Conservation (phyloP, 257 asterid species). For the Ajuga chamaepitys region DNA sequence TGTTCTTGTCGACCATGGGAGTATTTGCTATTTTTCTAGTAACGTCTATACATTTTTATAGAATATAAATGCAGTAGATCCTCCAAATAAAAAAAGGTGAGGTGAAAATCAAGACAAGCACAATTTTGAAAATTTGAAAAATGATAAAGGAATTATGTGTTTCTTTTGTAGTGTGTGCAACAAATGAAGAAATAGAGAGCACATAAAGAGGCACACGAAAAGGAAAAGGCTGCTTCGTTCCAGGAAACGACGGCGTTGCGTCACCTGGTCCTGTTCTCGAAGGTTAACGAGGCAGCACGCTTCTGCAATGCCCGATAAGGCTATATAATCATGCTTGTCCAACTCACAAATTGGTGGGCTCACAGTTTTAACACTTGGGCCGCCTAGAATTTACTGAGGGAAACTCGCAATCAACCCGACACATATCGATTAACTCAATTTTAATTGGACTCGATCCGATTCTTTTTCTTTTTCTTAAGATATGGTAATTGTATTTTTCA, state of each 20-base stretch:
- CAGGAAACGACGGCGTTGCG: conserved; percentile 5
- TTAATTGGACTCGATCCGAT: too few species aligned
- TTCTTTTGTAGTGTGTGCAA: not conserved
- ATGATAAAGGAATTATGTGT: not conserved
- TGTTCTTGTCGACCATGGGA: too few species aligned
- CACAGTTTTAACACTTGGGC: too few species aligned
- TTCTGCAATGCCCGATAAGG: not conserved
- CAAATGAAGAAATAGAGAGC: not conserved
- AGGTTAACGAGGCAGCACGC: conserved; percentile 13
- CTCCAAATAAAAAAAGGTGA: not conserved
- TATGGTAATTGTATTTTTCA: too few species aligned
- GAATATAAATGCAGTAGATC: not conserved
- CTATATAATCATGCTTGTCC: too few species aligned
- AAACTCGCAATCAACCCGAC: too few species aligned
- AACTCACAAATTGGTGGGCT: too few species aligned
- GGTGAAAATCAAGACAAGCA: not conserved
- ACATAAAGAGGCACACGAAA: not conserved
- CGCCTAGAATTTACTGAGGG: too few species aligned
- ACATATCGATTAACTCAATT: too few species aligned
- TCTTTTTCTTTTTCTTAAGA: too few species aligned
- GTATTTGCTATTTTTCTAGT: not conserved
- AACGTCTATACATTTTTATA: not conserved
- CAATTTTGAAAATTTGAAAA: conserved; percentile 12
- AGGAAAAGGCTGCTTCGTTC: not conserved
- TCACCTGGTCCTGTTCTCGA: not conserved